Conservation (phyloP, 768 basidiomycete genomes). For the Leccinum aurantiacum region DNA sequence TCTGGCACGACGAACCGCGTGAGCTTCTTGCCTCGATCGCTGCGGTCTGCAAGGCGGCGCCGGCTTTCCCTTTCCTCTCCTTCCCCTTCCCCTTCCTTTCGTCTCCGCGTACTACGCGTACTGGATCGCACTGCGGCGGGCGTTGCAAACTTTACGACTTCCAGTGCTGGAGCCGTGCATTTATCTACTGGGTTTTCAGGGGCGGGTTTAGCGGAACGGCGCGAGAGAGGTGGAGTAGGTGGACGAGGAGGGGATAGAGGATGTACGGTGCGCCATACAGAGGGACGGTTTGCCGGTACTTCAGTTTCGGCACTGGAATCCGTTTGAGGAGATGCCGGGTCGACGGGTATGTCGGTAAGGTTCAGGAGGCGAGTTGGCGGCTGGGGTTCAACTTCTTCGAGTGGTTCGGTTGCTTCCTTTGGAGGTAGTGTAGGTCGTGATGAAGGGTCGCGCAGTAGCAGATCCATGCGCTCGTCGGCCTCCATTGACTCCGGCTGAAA, state of each 20-base stretch:
- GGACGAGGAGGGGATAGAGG: constrained; percentile 1
- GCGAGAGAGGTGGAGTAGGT: constrained; percentile 7
- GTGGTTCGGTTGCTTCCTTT: neutral
- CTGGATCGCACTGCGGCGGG: neutral
- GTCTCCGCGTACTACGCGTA: neutral
- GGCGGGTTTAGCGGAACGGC: neutral
- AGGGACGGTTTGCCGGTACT: neutral
- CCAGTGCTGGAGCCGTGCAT: neutral
- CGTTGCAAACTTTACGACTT: neutral
- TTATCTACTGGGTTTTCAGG: neutral
- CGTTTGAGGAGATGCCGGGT: neutral
- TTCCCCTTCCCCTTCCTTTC: neutral
- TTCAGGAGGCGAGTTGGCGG: neutral
- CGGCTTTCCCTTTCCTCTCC: neutral
- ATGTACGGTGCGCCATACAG: neutral
- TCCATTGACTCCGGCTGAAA: neutral
- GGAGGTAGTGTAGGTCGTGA: neutral
- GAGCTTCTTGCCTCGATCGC: constrained; percentile 3
- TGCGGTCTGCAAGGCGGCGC: neutral
- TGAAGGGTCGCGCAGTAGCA: neutral
- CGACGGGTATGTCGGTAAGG: neutral
- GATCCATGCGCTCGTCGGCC: neutral
- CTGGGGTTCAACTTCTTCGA: neutral
- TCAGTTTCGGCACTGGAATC: neutral
- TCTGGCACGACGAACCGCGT: constrained; percentile 16